Evolutionary conservation across 2,329 filamentous ascomycete genomes (phyloP).

Genomic region (Nigrograna mackinnonii): DNA sequence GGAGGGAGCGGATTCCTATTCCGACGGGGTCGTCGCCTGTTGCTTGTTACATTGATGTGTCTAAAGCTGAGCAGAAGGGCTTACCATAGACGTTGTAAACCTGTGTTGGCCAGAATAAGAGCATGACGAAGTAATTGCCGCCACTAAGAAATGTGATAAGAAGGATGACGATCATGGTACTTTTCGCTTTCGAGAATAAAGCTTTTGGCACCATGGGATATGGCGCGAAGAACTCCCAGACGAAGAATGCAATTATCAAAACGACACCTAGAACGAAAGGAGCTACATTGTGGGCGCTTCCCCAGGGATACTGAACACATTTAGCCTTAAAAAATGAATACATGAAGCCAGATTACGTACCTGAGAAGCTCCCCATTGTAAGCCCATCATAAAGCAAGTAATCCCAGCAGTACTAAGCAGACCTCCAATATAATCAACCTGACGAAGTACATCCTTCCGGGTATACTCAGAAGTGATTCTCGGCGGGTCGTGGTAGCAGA

Average conservation of each 20-base stretch:
- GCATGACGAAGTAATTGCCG: constrained; percentile 36
- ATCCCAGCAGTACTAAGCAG: constrained; percentile 32
- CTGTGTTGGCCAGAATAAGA: constrained; percentile 40
- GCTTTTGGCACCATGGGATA: constrained; percentile 49
- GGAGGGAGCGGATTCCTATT: constrained; percentile 67
- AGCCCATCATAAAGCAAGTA: constrained; percentile 40
- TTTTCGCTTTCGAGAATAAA: constrained; percentile 32
- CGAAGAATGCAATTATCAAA: constrained; percentile 53
- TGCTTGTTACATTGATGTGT: constrained; percentile 3
- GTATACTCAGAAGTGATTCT: constrained; percentile 45
- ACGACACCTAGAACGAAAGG: constrained; percentile 57
- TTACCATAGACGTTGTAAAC: constrained; percentile 38
- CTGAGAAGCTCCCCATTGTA: constrained; percentile 42
- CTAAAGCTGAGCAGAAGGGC: neutral
- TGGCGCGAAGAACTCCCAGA: constrained; percentile 51
- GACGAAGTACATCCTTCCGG: constrained; percentile 24
- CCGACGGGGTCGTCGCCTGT: constrained; percentile 61
- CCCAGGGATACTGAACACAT: constrained; percentile 61
- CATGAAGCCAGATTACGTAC: constrained; percentile 11
- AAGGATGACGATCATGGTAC: constrained; percentile 33
- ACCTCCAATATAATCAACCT: constrained; percentile 36
- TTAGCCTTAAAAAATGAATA: constrained; percentile 60
- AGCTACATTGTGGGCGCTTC: constrained; percentile 57
- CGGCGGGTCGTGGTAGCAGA: constrained; percentile 47
- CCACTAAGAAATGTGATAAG: constrained; percentile 39